Conservation (phyloP, 805 yeast species). For the Ogataea wickerhamii region DNA sequence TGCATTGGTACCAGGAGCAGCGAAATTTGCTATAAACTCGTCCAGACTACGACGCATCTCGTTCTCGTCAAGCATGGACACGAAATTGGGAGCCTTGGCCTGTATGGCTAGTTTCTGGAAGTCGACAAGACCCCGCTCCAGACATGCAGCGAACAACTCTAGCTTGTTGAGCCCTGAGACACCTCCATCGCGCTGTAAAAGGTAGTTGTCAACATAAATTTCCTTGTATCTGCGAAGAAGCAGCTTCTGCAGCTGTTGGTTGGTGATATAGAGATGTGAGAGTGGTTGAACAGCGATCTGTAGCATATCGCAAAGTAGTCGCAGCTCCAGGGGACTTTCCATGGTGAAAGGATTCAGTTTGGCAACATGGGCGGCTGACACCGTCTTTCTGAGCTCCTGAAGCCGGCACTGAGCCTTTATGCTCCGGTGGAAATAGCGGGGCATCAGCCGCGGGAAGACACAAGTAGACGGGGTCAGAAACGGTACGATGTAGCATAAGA, state of each 20-base stretch:
- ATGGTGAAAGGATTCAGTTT: constrained; percentile 47
- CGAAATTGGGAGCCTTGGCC: background rate
- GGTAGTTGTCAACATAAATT: constrained; percentile 51
- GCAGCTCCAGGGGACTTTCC: constrained; percentile 34
- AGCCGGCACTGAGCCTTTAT: constrained; percentile 22
- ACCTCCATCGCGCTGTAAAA: constrained; percentile 39
- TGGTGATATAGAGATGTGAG: constrained; percentile 39
- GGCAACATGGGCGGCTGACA: constrained; percentile 25
- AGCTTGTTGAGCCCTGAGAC: constrained; percentile 44
- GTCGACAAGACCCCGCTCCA: constrained; percentile 54
- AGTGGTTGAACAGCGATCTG: constrained; percentile 40
- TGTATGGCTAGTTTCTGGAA: constrained; percentile 17
- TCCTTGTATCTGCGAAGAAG: constrained; percentile 40
- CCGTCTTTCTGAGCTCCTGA: constrained; percentile 13
- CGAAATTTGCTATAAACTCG: constrained; percentile 14
- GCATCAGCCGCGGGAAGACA: constrained; percentile 45
- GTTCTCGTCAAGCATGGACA: constrained; percentile 10
- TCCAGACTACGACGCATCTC: constrained; percentile 15
- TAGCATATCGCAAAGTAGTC: constrained; percentile 32
- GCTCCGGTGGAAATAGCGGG: constrained; percentile 35
- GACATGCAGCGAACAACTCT: constrained; percentile 52
- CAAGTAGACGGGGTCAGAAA: constrained; percentile 61
- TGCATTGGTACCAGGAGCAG: constrained; percentile 10
- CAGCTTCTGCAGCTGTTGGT: constrained; percentile 33
- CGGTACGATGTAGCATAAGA: constrained; percentile 51